Evolutionary conservation across 2,329 filamentous ascomycete species (phyloP).

Genomic region (Sphaerulina vaccinii): DNA sequence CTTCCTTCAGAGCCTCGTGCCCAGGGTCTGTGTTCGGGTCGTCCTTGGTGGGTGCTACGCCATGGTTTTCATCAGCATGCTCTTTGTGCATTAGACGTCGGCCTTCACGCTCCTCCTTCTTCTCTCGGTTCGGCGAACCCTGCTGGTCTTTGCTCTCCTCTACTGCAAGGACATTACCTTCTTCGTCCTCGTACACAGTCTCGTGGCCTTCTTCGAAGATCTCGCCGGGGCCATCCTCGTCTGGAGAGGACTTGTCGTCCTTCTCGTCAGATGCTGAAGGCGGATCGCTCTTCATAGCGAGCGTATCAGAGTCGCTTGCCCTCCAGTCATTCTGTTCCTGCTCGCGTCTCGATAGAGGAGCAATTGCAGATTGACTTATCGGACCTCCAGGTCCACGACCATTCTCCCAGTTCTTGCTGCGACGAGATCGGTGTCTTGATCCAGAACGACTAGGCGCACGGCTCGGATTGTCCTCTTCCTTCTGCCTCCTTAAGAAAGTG

Average conservation of each 20-base stretch:
- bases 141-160: conserved; percentile 48
- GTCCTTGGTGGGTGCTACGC: conserved; percentile 50
- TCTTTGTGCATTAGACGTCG: conserved; percentile 55
- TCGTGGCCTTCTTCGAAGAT: conserved; percentile 79
- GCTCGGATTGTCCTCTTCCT: conserved; percentile 68
- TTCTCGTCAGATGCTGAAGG: conserved; percentile 23
- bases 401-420: conserved; percentile 66
- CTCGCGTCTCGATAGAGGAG: conserved; percentile 53
- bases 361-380: conserved; percentile 85
- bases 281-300: conserved; percentile 40
- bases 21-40: conserved; percentile 45
- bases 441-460: conserved; percentile 61
- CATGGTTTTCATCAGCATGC: conserved; percentile 39
- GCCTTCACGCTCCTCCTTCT: conserved; percentile 58
- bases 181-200: conserved; percentile 77
- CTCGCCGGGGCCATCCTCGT: conserved; percentile 50
- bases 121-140: conserved; percentile 58
- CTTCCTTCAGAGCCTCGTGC: conserved; percentile 51
- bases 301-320: conserved; percentile 47
- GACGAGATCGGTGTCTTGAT: conserved; percentile 62
- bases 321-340: conserved; percentile 33
- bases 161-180: conserved; percentile 79
- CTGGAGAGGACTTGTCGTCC: conserved; percentile 21
- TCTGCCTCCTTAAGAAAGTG: conserved; percentile 76
- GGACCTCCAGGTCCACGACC: conserved; percentile 77